phyloP scores from a whole-genome alignment of 176 grass and related monocot genomes.

The Thalia dealbata region DNA sequence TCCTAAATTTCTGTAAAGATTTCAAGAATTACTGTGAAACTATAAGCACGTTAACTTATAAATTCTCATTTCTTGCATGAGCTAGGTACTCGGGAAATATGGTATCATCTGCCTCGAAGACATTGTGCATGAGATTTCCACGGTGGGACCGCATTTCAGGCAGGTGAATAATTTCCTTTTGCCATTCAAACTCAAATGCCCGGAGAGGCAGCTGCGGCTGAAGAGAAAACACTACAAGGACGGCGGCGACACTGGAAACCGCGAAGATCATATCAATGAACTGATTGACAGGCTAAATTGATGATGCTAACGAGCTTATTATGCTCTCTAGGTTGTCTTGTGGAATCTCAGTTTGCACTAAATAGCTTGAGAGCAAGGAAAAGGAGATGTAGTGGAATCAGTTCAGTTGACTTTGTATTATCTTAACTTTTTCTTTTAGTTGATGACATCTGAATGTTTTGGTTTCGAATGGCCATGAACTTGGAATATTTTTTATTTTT shows the following conservation, averaged over 20 bases:
- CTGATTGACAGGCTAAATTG: conserved; percentile 63
- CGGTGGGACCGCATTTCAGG: conserved; percentile 44
- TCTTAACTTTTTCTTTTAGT: too few species aligned
- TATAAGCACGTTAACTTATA: too few species aligned
- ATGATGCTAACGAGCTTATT: not conserved
- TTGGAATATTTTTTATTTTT: too few species aligned
- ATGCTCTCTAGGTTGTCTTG: too few species aligned
- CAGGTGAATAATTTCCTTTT: conserved; percentile 41
- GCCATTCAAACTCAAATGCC: conserved; percentile 63
- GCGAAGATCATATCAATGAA: conserved; percentile 56
- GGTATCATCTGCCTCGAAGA: conserved; percentile 70
- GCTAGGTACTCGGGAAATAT: conserved; percentile 41
- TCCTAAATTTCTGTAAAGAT: too few species aligned
- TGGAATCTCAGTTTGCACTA: too few species aligned
- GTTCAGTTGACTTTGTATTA: too few species aligned
- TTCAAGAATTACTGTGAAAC: too few species aligned
- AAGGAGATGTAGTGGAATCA: too few species aligned
- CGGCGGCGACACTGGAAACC: conserved; percentile 54
- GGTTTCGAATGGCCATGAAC: too few species aligned
- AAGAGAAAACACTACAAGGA: conserved; percentile 58
- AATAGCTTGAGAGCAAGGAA: too few species aligned
- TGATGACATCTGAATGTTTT: too few species aligned
- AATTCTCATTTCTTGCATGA: not conserved
- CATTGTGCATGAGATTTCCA: conserved; percentile 44
- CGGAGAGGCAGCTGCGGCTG: conserved; percentile 49